phyloP scores from a whole-genome alignment of 1,139 yeast genomes.

The Pichia norvegensis region DNA sequence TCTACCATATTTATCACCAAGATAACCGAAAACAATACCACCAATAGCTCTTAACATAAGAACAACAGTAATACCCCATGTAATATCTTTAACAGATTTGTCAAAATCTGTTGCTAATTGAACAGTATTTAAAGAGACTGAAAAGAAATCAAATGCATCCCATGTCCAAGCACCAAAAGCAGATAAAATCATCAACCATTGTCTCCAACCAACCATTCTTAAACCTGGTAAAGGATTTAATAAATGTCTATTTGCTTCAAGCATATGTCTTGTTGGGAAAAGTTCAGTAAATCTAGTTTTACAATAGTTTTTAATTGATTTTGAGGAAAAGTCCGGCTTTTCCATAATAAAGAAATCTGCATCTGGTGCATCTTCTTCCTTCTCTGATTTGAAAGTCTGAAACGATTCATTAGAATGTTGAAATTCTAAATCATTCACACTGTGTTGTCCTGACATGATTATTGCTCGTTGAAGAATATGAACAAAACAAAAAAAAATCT shows the following conservation, averaged over 20 bases:
- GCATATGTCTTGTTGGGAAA: constrained; percentile 33
- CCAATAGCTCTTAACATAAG: constrained; percentile 77
- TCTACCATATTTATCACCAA: constrained; percentile 64
- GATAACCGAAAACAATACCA: constrained; percentile 59
- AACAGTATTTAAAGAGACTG: constrained; percentile 55
- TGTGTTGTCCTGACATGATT: background rate
- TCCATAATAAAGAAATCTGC: constrained; percentile 10
- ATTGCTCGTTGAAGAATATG: no score
- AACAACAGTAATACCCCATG: constrained; percentile 79
- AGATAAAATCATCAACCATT: constrained; percentile 56
- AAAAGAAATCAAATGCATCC: constrained; percentile 74
- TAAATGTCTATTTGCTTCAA: constrained; percentile 26
- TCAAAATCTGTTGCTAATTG: constrained; percentile 47
- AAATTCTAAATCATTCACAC: background rate
- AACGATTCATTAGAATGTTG: constrained; percentile 9
- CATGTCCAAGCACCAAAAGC: constrained; percentile 72
- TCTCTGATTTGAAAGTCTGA: constrained; percentile 11
- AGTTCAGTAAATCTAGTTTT: constrained; percentile 37
- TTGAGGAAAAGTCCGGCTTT: constrained; percentile 25
- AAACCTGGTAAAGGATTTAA: constrained; percentile 52
- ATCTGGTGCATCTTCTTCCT: background rate
- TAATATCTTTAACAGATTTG: constrained; percentile 44
- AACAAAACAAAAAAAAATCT: no score
- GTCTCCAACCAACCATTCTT: constrained; percentile 35
- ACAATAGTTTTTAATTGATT: constrained; percentile 31